These are phyloP conservation scores for Colletotrichum tropicicola DNA, from an alignment of 2,329 filamentous ascomycete species.

Conservation along the genomic window DNA sequence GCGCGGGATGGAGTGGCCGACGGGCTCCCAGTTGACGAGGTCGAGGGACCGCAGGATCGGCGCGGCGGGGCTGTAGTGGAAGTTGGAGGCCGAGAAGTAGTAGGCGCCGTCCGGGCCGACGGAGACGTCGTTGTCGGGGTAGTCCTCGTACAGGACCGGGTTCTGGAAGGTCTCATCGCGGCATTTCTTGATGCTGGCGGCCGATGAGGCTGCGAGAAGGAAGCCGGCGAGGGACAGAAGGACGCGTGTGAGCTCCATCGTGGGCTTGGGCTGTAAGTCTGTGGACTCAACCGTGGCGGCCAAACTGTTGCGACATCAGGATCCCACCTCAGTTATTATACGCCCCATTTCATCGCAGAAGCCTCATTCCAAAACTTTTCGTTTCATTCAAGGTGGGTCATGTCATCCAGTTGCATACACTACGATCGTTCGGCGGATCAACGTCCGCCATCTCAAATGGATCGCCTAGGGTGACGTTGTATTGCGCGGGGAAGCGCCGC, in stretches of 20 bases:
- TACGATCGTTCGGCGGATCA: not conserved
- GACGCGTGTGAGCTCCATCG: not conserved
- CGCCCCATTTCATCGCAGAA: not conserved
- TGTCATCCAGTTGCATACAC: conserved; percentile 3
- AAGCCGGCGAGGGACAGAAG: not conserved
- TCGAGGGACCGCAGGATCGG: conserved; percentile 64
- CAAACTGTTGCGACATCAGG: not conserved
- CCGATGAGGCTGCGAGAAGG: not conserved
- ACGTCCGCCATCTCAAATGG: conserved; percentile 9
- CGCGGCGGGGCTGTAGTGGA: conserved; percentile 65
- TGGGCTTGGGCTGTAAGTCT: no score
- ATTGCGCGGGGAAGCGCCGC: not conserved
- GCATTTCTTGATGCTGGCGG: not conserved
- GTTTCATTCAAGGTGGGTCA: not conserved
- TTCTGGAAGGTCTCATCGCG: conserved; percentile 49
- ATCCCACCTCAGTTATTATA: not conserved
- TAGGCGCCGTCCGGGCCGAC: conserved; percentile 57
- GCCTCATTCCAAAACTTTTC: no score
- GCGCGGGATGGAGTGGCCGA: conserved; percentile 54
- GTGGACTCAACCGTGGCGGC: not conserved
- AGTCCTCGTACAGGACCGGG: conserved; percentile 64
- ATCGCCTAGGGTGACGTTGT: not conserved
- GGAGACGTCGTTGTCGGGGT: conserved; percentile 64
- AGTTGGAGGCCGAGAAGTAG: conserved; percentile 65
- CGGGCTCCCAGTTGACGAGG: conserved; percentile 59